A percentile compares a stretch with the other conserved stretches of the same genome.
These are phyloP conservation scores for Leptographium radiaticola DNA, from an alignment of 2,329 filamentous ascomycete genomes.

Conservation along the genomic window DNA sequence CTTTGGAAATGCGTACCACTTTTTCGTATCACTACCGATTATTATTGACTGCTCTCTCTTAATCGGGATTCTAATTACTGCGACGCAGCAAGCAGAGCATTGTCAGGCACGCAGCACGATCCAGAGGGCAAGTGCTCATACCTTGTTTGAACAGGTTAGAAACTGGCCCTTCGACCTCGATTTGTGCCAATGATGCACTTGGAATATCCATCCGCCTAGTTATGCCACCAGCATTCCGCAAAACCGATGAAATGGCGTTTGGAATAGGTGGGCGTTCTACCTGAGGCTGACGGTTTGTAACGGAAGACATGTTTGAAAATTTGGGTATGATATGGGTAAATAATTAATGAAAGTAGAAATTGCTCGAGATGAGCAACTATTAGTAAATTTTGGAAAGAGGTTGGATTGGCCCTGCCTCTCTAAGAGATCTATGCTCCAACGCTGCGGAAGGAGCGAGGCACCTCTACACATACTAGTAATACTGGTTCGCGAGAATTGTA, in stretches of 20 bases:
- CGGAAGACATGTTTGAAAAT: too few species aligned
- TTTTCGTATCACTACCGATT: conserved; percentile 16
- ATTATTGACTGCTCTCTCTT: conserved; percentile 8
- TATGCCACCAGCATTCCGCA: not conserved
- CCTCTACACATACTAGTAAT: too few species aligned
- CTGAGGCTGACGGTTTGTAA: too few species aligned
- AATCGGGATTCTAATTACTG: conserved; percentile 9
- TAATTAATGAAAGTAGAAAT: too few species aligned
- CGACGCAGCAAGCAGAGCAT: not conserved
- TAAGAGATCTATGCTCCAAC: too few species aligned
- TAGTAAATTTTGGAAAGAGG: too few species aligned
- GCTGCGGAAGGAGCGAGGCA: too few species aligned
- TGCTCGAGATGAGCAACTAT: too few species aligned
- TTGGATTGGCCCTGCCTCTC: too few species aligned
- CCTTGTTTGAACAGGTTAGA: conserved; percentile 10
- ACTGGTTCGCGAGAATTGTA: not conserved
- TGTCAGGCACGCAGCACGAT: not conserved
- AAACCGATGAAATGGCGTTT: not conserved
- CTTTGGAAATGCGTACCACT: conserved; percentile 13
- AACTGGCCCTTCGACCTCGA: conserved; percentile 6
- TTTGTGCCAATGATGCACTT: not conserved
- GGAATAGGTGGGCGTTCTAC: not conserved
- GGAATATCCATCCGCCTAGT: not conserved
- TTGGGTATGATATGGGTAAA: too few species aligned
- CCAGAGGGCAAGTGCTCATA: not conserved